Evolutionary conservation across 192 early-diverging fungal genomes (phyloP), one percentile per base, ranked within the genome.

Genomic region (Gonapodya sp.): DNA sequence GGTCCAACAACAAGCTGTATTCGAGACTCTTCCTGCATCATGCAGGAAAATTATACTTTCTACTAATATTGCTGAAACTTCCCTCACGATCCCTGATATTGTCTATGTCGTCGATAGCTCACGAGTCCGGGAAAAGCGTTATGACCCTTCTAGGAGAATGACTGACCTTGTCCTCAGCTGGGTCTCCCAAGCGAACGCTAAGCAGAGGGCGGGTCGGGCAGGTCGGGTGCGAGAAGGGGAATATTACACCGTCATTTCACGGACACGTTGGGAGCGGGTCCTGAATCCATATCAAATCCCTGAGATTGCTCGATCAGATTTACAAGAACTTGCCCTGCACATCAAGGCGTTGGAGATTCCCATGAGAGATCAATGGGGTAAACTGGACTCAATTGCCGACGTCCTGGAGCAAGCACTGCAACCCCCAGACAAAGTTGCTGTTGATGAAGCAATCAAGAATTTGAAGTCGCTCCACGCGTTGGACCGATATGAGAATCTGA

Each of bases 11-110:
- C 46, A 64, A 24, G 46, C 46, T 16, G 46, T 64, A 16, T 64
- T 64, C 24, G 46, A 64, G 8, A 77, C 30, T 14, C 75, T 34
- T 32, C 8, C 8, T 33, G 8, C 18, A 33, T 30, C 18, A 2
- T 46, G 24, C 8, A 32, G 80, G 24, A 81, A 36, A 75, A 36
- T 81, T 32, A 75, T 81, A 2, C 18, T 81, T 2, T 73, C 80
- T 24, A 81, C 80, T 33, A 81, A 81, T 35, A 35, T 81, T 80
- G 80, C 80, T 33, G 80, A 81, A 35, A 81, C 80, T 30, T 79
- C 74, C 77, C 18, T 81, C 34, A 81, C 80, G 32, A 80, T 81
- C 34, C 18, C 18, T 8, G 34, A 78, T 32, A 24, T 81, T 2
- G 80, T 34, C 2, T 81, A 81, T 35, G 79, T 81, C 18, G 80